Percentiles rank a stretch among this genome's conserved stretches.
These are phyloP conservation scores for Camellia japonica DNA, from an alignment of 148 eudicot genomes.

Conservation along the genomic window DNA sequence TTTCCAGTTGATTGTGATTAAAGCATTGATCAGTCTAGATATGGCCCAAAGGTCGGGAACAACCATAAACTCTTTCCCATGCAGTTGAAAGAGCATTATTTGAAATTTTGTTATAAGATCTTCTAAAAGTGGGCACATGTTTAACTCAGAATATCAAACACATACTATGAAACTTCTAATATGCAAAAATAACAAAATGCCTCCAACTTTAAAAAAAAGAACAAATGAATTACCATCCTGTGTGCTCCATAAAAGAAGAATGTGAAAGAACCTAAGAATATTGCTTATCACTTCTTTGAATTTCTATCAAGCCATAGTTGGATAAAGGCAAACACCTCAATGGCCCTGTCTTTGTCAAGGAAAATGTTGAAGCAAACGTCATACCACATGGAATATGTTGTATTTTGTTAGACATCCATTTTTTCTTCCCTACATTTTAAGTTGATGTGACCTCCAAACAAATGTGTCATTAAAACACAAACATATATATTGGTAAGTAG, in stretches of 20 bases:
- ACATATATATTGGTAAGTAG: background rate
- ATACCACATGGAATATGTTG: too few relatives aligned
- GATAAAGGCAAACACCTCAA: background rate
- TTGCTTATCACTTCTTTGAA: background rate
- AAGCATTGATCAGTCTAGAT: too few relatives aligned
- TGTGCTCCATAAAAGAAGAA: background rate
- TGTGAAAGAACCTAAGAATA: background rate
- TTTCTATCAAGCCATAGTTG: too few relatives aligned
- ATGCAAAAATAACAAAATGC: background rate
- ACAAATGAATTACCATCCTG: background rate
- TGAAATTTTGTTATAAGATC: too few relatives aligned
- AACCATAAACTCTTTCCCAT: too few relatives aligned
- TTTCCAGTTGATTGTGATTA: too few relatives aligned
- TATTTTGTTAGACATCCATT: background rate
- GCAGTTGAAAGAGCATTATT: too few relatives aligned
- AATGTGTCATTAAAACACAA: background rate
- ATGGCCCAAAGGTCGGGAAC: too few relatives aligned
- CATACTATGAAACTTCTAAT: too few relatives aligned
- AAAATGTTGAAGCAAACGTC: background rate
- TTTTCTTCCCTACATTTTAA: background rate
- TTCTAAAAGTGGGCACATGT: background rate
- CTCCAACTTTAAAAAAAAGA: background rate
- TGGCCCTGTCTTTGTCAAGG: background rate
- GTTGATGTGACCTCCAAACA: background rate
- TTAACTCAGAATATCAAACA: background rate